phyloP scores from a whole-genome alignment of 169 alveolate genomes.

The Cryptosporidium muris region DNA sequence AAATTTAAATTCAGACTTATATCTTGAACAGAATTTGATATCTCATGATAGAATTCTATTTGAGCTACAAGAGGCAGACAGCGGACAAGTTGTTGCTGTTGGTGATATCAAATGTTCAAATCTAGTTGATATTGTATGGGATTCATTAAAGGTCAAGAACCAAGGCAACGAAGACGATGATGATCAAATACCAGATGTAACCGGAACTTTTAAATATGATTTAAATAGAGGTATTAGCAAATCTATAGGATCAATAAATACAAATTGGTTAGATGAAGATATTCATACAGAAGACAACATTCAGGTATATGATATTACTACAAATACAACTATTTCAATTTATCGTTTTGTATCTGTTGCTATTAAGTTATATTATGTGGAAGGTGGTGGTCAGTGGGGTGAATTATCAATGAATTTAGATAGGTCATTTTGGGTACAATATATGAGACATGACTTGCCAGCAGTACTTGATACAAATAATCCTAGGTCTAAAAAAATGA shows the following conservation, averaged over 20 bases:
- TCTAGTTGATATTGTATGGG: constrained; percentile 43
- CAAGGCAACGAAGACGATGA: neutral
- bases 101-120: constrained; percentile 42
- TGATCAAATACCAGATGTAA: neutral
- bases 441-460: constrained; percentile 52
- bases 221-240: neutral
- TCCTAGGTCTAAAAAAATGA: no score
- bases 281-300: neutral
- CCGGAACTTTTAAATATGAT: neutral
- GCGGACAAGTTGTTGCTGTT: constrained; percentile 51
- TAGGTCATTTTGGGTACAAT: constrained; percentile 66
- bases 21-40: constrained; percentile 46
- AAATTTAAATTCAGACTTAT: neutral
- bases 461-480: constrained; percentile 5
- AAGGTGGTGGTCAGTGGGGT: constrained; percentile 64
- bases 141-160: constrained; percentile 1
- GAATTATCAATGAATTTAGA: constrained; percentile 48
- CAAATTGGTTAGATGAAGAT: neutral
- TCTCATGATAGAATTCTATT: constrained; percentile 39
- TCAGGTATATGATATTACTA: constrained; percentile 53
- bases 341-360: constrained; percentile 33
- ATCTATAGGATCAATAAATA: neutral
- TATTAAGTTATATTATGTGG: constrained; percentile 33
- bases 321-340: constrained; percentile 23
- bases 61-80: constrained; percentile 59